Evolutionary conservation across 2,329 filamentous ascomycete genomes (phyloP), one percentile per base, ranked within the genome.

Genomic region (Capronia coronata): DNA sequence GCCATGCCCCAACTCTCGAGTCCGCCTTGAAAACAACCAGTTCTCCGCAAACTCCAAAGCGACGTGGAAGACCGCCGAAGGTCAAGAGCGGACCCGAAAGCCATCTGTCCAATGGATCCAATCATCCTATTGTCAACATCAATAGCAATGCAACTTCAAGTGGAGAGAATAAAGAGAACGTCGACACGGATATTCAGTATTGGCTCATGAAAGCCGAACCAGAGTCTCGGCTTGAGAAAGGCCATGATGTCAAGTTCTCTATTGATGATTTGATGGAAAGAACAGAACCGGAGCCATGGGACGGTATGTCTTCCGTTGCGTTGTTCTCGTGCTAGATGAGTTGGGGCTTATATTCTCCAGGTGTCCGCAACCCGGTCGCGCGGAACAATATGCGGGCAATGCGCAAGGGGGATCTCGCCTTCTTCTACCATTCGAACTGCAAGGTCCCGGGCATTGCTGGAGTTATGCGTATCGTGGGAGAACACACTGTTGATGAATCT

Each of bases 371-470:
- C 34, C 14, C 42, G 2, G 46, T 66, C 68, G 91, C 91, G 5
- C 81, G 87, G 21, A 97, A 96, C 63, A 88, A 96, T 65, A 83
- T 98, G 70, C 80, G 87, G 23, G 79, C 82, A 7, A 98, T 98
- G 93, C 89, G 87, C 61, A 82, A 83, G 48, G 90, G 90, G 43
- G 93, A 98, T 64, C 75, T 90, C 25, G 90, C 89, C 21, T 97
- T 98, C 71, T 97, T 98, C 71, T 97, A 97, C 65, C 91, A 96
- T 68, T 94, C 87, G 40, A 94, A 93, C 62, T 93, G 87, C 69
- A 94, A 94, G 65, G 79, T 84, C 19, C 89, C 90, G 0, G 91
- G 87, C 2, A 88, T 97, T 41, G 88, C 84, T 1, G 90, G 90
- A 1, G 79, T 84, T 14, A 90, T 95, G 85, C 86, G 93, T 62